Evolutionary conservation across 2,329 filamentous ascomycete species (phyloP), one percentile per base, ranked within the genome.

Genomic region (Nemania sp.): DNA sequence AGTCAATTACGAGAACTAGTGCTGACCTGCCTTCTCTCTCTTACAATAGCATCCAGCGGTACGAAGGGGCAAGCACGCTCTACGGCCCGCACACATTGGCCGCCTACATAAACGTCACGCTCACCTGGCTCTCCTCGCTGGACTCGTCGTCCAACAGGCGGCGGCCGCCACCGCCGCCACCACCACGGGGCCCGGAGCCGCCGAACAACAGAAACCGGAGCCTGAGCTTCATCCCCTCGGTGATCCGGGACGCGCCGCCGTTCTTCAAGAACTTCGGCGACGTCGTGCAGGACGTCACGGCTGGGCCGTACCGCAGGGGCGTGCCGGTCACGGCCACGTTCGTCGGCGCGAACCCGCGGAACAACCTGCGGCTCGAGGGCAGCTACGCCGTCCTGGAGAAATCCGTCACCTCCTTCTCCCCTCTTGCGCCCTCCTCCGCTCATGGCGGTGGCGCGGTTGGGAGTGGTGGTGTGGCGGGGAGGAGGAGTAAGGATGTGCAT

Each of bases 31-130:
- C n/a, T n/a, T n/a, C n/a, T 64, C 4, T 67, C 74, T 64, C 72
- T 80, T 74, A 62, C 71, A 80, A 55, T 73, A 77, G 78, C 13
- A 83, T 93, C 50, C 93, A 97, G 75, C 87, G 93, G 35, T 97
- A 97, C 73, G 93, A 97, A 77, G 93, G 92, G 37, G 93, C 91
- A 0, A 93, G 90, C 3, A 97, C 93, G 0, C 81, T 97, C 1
- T 94, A 93, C 73, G 93, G 93, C 0, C 90, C 86, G 0, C 88
- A 92, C 72, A 94, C 91, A 0, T 80, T 97, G n/a, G 87, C 89
- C 17, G 93, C 91, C 0, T 93, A 95, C 76, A 89, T 97, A 74
- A 91, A 96, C 71, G 80, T 92, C 17, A 93, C 90, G 0, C 77
- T 91, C 12, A 83, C 81, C 0, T 86, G 88, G 66, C 81, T 96